Evolutionary conservation across 225 moss, liverwort and hornwort genomes (phyloP), one percentile per base, ranked within the genome.

Genomic region (Anthoceros angustus): DNA sequence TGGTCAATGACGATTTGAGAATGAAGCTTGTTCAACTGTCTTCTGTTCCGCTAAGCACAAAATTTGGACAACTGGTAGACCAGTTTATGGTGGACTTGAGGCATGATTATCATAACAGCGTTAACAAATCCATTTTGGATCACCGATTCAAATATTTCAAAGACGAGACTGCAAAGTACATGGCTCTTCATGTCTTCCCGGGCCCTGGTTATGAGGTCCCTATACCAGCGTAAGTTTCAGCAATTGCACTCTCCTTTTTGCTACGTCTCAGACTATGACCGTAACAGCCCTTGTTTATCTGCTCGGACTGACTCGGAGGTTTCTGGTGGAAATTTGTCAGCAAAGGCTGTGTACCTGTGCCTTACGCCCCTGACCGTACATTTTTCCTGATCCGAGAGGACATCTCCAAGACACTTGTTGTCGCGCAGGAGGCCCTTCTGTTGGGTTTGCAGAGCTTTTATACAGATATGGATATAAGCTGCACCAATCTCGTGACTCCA

Each of bases 41-140:
- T 0, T 80, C 83, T 9, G 83, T 76, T 76, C 81, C 86, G 46
- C 71, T 89, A 0, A 82, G 80, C 72, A 65, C 63, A 14, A 71
- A 74, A 38, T 89, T 82, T 42, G 70, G 71, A 0, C 10, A 76
- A 41, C 70, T 78, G n/a, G 49, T 87, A 3, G 77, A 79, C 20
- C 18, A 41, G 18, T 43, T 77, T 67, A 24, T 87, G 38, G 71
- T 73, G 0, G 87, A 93, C 45, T 70, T 86, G 23, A 79, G 45
- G 68, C 42, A 70, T 9, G 89, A 93, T 12, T 85, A 76, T 43
- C 85, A 85, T 69, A 73, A 74, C 25, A 83, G 83, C 10, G 64
- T 86, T 0, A 93, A 89, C n/a, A 83, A 87, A 70, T 80, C 79
- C 0, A 80, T 93, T 70, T 72, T 82, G 70, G 92, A 93, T n/a